Percentiles rank a stretch among this genome's conserved stretches.
Evolutionary conservation across 495 filamentous ascomycete genomes (phyloP).

Genomic region (Penicillium arizonense): DNA sequence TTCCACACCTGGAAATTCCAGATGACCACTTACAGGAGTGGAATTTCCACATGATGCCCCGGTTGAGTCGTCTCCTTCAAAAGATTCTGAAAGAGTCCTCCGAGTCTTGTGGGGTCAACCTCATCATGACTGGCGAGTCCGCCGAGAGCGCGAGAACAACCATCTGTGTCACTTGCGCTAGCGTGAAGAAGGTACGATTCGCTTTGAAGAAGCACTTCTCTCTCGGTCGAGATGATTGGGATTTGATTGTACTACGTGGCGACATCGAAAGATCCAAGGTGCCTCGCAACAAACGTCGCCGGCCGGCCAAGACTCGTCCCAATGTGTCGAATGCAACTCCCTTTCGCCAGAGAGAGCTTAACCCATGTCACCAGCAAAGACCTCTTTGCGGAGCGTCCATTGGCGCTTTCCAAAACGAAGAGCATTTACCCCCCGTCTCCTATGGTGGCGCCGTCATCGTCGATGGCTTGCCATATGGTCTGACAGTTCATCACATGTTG

Average conservation of each 20-base stretch:
- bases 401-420: constrained; percentile 79
- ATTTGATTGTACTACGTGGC: constrained; percentile 62
- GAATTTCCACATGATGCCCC: constrained; percentile 68
- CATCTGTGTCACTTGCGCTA: constrained; percentile 72
- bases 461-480: constrained; percentile 79
- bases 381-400: constrained; percentile 89
- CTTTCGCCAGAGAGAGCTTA: constrained; percentile 34
- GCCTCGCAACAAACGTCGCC: constrained; percentile 43
- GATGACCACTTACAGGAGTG: constrained; percentile 65
- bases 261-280: constrained; percentile 68
- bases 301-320: constrained; percentile 36
- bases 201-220: constrained; percentile 71
- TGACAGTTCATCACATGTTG: constrained; percentile 95
- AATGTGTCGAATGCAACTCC: constrained; percentile 29
- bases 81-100: constrained; percentile 56
- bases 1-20: constrained; percentile 50
- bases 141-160: constrained; percentile 65
- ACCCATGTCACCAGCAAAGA: constrained; percentile 62
- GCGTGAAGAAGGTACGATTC: constrained; percentile 65
- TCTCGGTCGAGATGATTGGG: constrained; percentile 58
- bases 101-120: constrained; percentile 71
- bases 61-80: constrained; percentile 66
- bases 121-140: constrained; percentile 72
- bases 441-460: constrained; percentile 85
- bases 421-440: constrained; percentile 83